These are phyloP conservation scores for Saksenaea vasiformis DNA, from an alignment of 371 early-diverging fungal genomes.

Conservation along the genomic window DNA sequence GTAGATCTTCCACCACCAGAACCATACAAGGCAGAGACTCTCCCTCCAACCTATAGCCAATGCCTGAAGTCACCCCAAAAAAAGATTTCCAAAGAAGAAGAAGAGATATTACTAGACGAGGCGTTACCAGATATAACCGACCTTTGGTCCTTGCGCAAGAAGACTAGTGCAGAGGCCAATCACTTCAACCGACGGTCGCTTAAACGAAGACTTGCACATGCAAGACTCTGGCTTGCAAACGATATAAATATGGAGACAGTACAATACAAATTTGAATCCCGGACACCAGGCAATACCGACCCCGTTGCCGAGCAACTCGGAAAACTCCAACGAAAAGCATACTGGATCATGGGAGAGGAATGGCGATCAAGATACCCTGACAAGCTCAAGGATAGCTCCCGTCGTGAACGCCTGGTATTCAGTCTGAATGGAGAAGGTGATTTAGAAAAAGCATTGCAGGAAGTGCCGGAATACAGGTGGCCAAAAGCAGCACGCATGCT, in stretches of 20 bases:
- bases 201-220: not conserved
- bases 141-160: not conserved
- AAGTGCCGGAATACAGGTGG: not conserved
- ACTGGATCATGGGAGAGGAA: not conserved
- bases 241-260: not conserved
- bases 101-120: not conserved
- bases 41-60: not conserved
- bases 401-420: not conserved
- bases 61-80: not conserved
- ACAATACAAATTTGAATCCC: not conserved
- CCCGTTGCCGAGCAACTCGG: not conserved
- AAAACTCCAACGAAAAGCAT: not conserved
- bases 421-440: not conserved
- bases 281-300: not conserved
- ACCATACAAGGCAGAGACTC: not conserved
- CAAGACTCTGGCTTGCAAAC: not conserved
- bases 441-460: slow-evolving; percentile 2
- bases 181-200: not conserved
- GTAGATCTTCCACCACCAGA: not conserved
- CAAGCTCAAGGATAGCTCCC: not conserved
- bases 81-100: not conserved
- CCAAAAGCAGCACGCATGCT: not conserved
- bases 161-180: not conserved
- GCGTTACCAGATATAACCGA: not conserved
- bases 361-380: not conserved